Conservation (phyloP, 2,329 filamentous ascomycete species). For the Arthrinium phaeospermum region DNA sequence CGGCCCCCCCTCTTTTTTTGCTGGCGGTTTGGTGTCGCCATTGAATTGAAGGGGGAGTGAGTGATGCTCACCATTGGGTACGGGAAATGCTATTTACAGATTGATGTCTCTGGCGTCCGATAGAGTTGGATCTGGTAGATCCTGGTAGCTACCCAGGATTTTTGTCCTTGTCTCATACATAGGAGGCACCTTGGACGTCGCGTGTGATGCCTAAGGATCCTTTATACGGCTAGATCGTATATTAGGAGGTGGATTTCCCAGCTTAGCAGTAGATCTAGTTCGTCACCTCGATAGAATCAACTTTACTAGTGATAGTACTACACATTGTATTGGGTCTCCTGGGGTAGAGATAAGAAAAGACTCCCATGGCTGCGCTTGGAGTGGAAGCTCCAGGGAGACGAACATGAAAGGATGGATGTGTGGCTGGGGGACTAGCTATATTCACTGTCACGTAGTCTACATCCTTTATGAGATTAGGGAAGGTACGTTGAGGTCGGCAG, state of each 20-base stretch:
- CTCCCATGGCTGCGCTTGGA: neutral
- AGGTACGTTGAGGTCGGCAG: neutral
- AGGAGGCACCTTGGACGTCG: no score
- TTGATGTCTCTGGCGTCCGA: neutral
- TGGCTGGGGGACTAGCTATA: neutral
- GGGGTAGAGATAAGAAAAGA: neutral
- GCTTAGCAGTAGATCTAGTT: no score
- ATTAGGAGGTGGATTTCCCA: no score
- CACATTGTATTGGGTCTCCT: neutral
- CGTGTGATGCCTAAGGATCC: no score
- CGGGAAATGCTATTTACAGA: neutral
- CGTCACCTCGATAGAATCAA: no score
- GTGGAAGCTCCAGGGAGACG: neutral
- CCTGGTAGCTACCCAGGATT: no score
- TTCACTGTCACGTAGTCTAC: neutral
- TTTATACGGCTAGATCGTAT: no score
- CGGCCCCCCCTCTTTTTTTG: neutral
- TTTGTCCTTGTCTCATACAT: no score
- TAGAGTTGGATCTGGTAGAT: neutral
- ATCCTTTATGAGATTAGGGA: neutral
- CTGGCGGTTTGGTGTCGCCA: neutral
- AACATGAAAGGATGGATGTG: neutral
- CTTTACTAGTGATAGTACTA: no score
- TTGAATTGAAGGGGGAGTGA: neutral
- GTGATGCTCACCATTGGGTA: neutral